Evolutionary conservation across 2,329 filamentous ascomycete genomes (phyloP), one percentile per base, ranked within the genome.

Genomic region (Diaporthe vexans): DNA sequence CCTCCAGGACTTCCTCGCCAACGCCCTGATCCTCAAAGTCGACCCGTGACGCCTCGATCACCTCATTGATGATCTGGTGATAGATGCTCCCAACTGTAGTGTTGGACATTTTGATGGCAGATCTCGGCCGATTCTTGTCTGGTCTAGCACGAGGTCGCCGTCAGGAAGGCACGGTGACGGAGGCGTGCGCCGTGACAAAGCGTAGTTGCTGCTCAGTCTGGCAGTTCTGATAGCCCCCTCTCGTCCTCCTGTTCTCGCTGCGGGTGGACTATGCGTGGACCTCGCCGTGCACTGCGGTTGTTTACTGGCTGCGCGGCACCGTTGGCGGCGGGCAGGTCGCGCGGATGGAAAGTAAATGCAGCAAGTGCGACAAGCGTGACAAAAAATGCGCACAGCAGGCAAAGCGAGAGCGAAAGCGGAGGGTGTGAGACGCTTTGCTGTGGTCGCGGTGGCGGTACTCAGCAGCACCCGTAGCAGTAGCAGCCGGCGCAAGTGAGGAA

Each of bases 11-110:
- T 79, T 91, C 88, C 83, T 96, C 93, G 80, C 97, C 95, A 77
- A 98, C 93, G 80, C 97, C 97, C 79, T 93, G 95, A 86, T 99
- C 97, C 84, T 99, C 97, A 83, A 99, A 98, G 85, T 98, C 97
- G 81, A 96, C 94, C 81, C 94, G 91, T 81, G 96, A 98, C 78
- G 94, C 93, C 79, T 96, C 93, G 84, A 98, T 94, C 82, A 99
- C 95, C 86, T 97, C 94, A 76, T 93, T 88, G 81, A 94, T 94
- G 83, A 94, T 92, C 80, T 89, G 86, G 84, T 92, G 88, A 84
- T 98, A 99, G 81, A 98, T 93, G 78, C 87, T 86, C 80, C 97
- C 97, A 87, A 91, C 90, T 21, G 85, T 84, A 61, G 83, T 80
- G 82, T 91, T 91, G 74, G 90, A 91, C 90, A 91, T 91, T 74